Evolutionary conservation across 176 grass and related monocot genomes (phyloP), one percentile per base, ranked within the genome.

Genomic region (Aechmea fasciata): DNA sequence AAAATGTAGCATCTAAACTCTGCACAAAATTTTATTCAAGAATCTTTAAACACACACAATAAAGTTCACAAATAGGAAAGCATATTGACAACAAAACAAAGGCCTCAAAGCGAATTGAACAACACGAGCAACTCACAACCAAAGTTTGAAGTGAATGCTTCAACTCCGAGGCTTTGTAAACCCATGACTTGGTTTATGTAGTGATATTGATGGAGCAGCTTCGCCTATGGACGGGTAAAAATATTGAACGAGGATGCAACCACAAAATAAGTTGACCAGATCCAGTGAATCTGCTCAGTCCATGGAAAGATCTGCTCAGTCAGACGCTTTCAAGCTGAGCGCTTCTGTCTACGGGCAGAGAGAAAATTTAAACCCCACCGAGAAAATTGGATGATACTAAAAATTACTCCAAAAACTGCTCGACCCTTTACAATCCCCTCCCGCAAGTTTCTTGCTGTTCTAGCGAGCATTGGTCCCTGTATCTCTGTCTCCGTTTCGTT

Each of bases 361-460:
- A 61, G 55, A 50, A 85, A 68, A 17, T 80, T 80, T 69, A 75
- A 76, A 11, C 66, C 77, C 87, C 82, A 88, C 49, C 72, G 71
- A 68, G 72, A 76, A 85, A 90, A 62, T 12, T 61, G n/a, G 0
- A 63, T 18, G 8, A 91, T 63, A 18, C 82, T 84, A 47, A 73
- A 71, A 66, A 89, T 74, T 57, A 69, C 23, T 22, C 75, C 79
- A 51, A 85, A 91, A 48, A 65, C 74, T 57, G 76, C 63, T n/a
- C 65, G 87, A 10, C 75, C 76, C 68, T 72, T 86, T 49, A 57
- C 52, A 74, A 96, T 76, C 20, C 85, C 57, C 57, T 88, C 82
- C 14, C 82, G 79, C 49, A 96, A 63, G 53, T 87, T 66, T 65
- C 87, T 85, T 59, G 85, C 79, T 1, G 73, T 78, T 74, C 69